Base-by-base conservation (phyloP, 2,329 filamentous ascomycete genomes). In the Lasiodiplodia citricola region DNA sequence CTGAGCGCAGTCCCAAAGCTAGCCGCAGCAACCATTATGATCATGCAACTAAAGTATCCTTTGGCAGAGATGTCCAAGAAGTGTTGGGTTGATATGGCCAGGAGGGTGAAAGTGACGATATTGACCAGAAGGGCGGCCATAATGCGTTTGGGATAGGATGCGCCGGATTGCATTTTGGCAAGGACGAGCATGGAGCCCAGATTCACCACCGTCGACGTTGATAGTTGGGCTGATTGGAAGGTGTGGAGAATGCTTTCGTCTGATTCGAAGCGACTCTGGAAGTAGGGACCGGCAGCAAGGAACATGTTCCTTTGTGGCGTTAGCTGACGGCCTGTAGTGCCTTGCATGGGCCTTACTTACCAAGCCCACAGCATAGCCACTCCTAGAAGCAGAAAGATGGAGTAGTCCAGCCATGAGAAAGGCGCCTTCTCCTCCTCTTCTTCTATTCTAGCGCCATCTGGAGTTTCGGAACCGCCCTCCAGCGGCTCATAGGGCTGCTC, bases 291-390 rank as follows among this genome's bases (percentile, higher is more conserved):
- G 10, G 95, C 94, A 56, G 96, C 95, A 73, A 98, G 88, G 80
- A 98, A 97, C 95, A 97, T 97, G 83, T 98, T 98, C 93, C 93
- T 95, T 73, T 18, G 2, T 6, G 18, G 8, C 38, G 28, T 66
- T 44, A 65, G 67, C 54, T n/a, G 47, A 62, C 16, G n/a, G 28
- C 10, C 7, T n/a, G n/a, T 11, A 7, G 8, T n/a, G 14, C 8
- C 2, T 14, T 10, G 7, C 5, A 18, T 14, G 41, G 7, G 23
- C n/a, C 25, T 37, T 51, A 57, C 18, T 11, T 87, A 96, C 95
- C 95, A 98, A 67, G 95, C 94, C 95, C 95, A 98, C 55, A 98
- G 86, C 96, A 98, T 98, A 65, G 94, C 92, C 68, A 97, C 86
- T 63, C 96, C 96, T 31, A 98, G 84, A 63, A 97, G 83, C 68